Evolutionary conservation across 768 basidiomycete species (phyloP), one percentile per base, ranked within the genome.

Genomic region (Serendipita vermifera): DNA sequence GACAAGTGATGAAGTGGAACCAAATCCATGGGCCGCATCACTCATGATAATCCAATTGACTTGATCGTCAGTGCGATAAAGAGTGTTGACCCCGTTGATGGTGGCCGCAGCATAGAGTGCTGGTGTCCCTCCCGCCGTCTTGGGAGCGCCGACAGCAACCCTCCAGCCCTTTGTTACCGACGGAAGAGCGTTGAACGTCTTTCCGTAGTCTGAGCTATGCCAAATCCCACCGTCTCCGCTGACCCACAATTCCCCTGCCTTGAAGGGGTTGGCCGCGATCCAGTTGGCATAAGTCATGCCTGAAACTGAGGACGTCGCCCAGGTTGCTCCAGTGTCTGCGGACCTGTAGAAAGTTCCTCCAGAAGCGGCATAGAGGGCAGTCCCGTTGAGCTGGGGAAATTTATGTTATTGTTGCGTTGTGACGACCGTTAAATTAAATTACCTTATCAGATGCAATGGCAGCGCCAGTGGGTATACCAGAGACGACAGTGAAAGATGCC

Each of bases 221-320:
- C 76, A 80, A 27, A 82, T 66, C 17, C 72, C 72, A 33, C 36
- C n/a, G 64, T 79, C 78, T 2, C 80, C 76, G 0, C 79, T 79
- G 2, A 82, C 79, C 79, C 80, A 82, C 32, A 83, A 69, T 62
- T 82, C 80, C 6, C 80, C 80, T 3, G 76, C 75, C 3, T 75
- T 69, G 55, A 65, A 68, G 14, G 76, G 76, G 64, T 81, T 70
- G 27, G 78, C 80, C 22, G 75, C 71, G 58, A 83, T 70, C 59
- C 78, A 78, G 6, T 17, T 9, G 9, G 39, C 39, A 6, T n/a
- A 38, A 38, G 36, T 38, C 36, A 38, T 38, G 36, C 17, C 17
- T 13, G 13, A 13, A 40, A 69, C 69, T 3, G 77, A 72, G 0
- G 72, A 66, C 5, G 72, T 73, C 3, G 78, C 80, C 64, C 81